These are phyloP conservation scores for Alternaria sp. DNA, from an alignment of 2,329 filamentous ascomycete genomes.

Conservation along the genomic window DNA sequence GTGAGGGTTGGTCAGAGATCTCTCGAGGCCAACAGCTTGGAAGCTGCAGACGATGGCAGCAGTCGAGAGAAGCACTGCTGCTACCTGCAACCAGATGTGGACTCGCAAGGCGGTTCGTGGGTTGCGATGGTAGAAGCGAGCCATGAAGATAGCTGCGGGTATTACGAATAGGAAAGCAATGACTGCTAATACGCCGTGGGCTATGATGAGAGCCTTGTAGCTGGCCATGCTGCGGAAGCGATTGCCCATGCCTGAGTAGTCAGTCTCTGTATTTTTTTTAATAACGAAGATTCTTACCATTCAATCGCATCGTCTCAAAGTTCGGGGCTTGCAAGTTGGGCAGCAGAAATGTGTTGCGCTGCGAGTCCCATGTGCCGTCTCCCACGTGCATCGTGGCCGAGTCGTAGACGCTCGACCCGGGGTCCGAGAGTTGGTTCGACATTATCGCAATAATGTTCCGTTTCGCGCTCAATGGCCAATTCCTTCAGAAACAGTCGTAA, in stretches of 20 bases:
- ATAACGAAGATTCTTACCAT: conserved; percentile 61
- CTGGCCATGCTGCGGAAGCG: conserved; percentile 72
- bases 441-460: conserved; percentile 21
- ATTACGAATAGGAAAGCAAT: conserved; percentile 77
- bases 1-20: conserved; percentile 80
- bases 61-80: conserved; percentile 71
- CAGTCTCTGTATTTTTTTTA: conserved; percentile 6
- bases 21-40: conserved; percentile 75
- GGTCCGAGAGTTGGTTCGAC: conserved; percentile 63
- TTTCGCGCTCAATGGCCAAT: neutral
- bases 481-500: conserved; percentile 3
- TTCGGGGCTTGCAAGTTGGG: conserved; percentile 79
- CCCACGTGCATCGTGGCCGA: conserved; percentile 78
- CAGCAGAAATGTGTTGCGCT: conserved; percentile 76
- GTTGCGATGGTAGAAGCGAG: conserved; percentile 71
- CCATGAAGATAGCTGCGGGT: conserved; percentile 74
- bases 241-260: conserved; percentile 76
- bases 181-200: conserved; percentile 74
- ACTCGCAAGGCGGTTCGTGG: conserved; percentile 68
- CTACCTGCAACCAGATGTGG: conserved; percentile 76
- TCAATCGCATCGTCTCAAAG: conserved; percentile 83
- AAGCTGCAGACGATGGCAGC: conserved; percentile 77
- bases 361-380: conserved; percentile 83
- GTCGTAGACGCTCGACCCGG: conserved; percentile 74
- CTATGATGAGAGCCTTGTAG: conserved; percentile 74